Evolutionary conservation across 129 eudicot species (phyloP).

Genomic region (carrot (Daucus carota)): DNA sequence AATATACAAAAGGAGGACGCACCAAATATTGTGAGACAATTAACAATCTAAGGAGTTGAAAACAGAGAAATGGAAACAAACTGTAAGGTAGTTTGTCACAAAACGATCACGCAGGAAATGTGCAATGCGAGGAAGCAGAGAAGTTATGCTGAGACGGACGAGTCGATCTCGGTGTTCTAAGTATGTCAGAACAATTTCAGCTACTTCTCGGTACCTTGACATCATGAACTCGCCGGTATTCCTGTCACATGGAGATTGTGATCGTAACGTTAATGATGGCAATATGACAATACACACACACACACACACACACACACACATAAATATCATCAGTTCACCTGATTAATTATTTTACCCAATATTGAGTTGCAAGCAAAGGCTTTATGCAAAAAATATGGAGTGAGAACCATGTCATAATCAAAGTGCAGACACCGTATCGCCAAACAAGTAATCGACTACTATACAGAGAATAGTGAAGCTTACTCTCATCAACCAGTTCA

Average conservation of each 20-base stretch:
- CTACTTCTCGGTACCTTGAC: constrained; percentile 97
- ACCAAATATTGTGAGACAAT: background rate
- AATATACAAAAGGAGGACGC: background rate
- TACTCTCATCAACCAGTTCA: background rate
- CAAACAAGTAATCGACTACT: background rate
- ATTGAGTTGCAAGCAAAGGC: background rate
- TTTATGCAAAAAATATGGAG: background rate
- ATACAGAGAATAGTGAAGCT: background rate
- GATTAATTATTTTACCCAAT: background rate
- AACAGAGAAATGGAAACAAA: constrained; percentile 19
- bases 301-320: background rate
- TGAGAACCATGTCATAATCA: background rate
- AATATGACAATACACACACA: too few species aligned
- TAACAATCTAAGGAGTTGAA: background rate
- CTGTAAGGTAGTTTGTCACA: constrained; percentile 92
- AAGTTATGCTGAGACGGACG: constrained; percentile 97
- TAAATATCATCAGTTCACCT: background rate
- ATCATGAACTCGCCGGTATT: constrained; percentile 98
- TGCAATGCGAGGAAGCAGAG: constrained; percentile 92
- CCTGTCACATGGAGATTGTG: constrained; percentile 28
- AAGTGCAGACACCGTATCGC: background rate
- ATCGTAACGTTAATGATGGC: constrained; percentile 2
- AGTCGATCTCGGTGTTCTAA: constrained; percentile 88
- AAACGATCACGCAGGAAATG: constrained; percentile 97
- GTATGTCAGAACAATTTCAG: constrained; percentile 93